Conservation (phyloP, 2,329 filamentous ascomycete genomes). For the Sarocladiaceae sp. region DNA sequence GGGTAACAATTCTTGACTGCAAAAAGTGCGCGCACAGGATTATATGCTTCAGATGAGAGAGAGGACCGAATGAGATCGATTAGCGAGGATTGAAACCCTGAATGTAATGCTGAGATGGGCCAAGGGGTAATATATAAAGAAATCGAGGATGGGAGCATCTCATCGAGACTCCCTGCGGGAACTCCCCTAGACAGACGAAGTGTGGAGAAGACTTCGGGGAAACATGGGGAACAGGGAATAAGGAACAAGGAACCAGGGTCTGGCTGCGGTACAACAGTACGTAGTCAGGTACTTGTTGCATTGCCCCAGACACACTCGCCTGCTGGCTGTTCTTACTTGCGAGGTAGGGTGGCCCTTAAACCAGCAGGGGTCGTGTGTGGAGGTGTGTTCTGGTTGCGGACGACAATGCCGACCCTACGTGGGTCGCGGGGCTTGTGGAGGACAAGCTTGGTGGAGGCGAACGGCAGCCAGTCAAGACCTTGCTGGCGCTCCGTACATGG, state of each 20-base stretch:
- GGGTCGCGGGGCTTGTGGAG: not conserved
- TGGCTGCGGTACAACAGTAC: conserved; percentile 3
- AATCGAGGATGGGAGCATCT: not conserved
- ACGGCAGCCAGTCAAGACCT: not conserved
- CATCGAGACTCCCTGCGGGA: not conserved
- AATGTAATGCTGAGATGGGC: not conserved
- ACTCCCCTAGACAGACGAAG: not conserved
- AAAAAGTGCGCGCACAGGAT: not conserved
- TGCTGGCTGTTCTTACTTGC: not conserved
- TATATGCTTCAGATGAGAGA: not conserved
- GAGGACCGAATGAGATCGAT: not conserved
- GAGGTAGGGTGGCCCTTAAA: not conserved
- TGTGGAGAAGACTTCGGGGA: conserved; percentile 5
- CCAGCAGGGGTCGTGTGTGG: not conserved
- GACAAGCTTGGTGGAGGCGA: conserved; percentile 2
- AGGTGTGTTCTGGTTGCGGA: not conserved
- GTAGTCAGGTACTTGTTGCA: conserved; percentile 5
- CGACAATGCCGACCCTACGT: not conserved
- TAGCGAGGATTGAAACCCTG: conserved; percentile 3
- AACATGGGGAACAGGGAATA: conserved; percentile 8
- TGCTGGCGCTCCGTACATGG: not conserved
- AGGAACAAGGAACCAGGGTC: conserved; percentile 3
- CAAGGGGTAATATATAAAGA: conserved; percentile 6
- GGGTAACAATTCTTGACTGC: no score
- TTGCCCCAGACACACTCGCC: conserved; percentile 5